These are phyloP conservation scores for Gonium pectorale DNA, from an alignment of 139 green algal genomes.

Conservation along the genomic window DNA sequence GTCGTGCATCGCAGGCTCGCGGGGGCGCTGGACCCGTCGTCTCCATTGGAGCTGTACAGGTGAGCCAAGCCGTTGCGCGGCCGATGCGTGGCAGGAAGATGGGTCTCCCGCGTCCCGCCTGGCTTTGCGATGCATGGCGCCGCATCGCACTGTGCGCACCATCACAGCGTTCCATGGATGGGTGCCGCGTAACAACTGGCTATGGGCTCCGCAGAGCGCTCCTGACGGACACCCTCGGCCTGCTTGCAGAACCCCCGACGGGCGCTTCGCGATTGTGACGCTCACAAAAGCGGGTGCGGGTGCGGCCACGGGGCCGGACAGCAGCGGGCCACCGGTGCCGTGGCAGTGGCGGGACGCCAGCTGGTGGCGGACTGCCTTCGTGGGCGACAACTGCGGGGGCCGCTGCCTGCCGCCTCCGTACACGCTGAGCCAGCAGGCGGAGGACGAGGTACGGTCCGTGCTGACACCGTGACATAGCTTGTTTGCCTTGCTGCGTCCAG, in stretches of 20 bases:
- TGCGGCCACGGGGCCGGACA: no score
- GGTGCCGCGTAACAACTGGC: background rate
- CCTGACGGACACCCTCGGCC: background rate
- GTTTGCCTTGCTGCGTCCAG: no score
- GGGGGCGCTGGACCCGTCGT: background rate
- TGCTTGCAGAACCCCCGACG: constrained; percentile 19
- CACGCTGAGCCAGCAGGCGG: background rate
- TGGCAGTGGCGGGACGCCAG: background rate
- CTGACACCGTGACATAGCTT: no score
- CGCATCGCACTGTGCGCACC: background rate
- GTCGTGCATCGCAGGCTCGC: constrained; percentile 5
- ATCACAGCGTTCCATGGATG: background rate
- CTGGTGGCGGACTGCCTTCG: constrained; percentile 26
- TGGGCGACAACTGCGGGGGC: constrained; percentile 9
- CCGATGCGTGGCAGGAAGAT: background rate
- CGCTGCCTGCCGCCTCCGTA: constrained; percentile 32
- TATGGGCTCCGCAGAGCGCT: background rate
- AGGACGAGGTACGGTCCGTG: constrained; percentile 29
- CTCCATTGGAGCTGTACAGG: constrained; percentile 23
- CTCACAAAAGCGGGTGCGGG: constrained; percentile 16
- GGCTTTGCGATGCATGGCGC: no score
- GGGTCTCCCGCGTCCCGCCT: no score
- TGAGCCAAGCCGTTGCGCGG: background rate
- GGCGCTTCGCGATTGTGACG: constrained; percentile 9
- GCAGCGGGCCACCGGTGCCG: background rate